Evolutionary conservation across 139 green algal species (phyloP).

Genomic region (Edaphochlamys debaryana): DNA sequence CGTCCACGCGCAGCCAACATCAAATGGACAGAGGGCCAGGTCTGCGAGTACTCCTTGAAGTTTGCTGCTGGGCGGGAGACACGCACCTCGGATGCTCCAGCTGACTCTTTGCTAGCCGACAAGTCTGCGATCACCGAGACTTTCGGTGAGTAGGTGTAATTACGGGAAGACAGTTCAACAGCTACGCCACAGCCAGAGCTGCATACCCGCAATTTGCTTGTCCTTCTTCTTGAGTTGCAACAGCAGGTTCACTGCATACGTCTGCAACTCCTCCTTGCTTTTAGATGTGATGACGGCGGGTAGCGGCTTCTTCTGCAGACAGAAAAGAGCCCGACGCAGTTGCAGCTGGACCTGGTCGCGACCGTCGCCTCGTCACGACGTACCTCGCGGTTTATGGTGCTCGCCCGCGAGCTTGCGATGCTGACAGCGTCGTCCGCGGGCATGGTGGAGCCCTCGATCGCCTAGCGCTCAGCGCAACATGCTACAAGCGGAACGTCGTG

Average conservation of each 20-base stretch:
- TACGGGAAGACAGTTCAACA: background rate
- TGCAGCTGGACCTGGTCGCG: too few relatives aligned
- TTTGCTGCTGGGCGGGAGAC: background rate
- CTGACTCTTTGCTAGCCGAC: background rate
- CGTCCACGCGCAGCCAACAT: too few relatives aligned
- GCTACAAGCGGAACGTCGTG: too few relatives aligned
- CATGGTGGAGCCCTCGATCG: too few relatives aligned
- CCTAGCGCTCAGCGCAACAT: too few relatives aligned
- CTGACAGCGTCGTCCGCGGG: too few relatives aligned
- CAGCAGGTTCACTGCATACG: constrained; percentile 51
- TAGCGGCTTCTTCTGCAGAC: constrained; percentile 18
- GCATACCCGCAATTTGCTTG: constrained; percentile 53
- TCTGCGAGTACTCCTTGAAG: background rate
- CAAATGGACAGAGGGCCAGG: background rate
- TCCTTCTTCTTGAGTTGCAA: constrained; percentile 60
- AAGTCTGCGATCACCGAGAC: background rate
- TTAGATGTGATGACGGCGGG: constrained; percentile 48
- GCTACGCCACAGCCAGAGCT: background rate
- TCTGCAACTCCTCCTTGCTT: constrained; percentile 52
- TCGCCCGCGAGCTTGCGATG: too few relatives aligned
- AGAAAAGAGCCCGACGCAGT: too few relatives aligned
- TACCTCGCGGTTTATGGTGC: too few relatives aligned
- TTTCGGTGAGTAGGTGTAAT: background rate
- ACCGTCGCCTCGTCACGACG: too few relatives aligned
- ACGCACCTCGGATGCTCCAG: background rate